Conservation (phyloP, 768 basidiomycete genomes). For the Agrocybe chaxingu region DNA sequence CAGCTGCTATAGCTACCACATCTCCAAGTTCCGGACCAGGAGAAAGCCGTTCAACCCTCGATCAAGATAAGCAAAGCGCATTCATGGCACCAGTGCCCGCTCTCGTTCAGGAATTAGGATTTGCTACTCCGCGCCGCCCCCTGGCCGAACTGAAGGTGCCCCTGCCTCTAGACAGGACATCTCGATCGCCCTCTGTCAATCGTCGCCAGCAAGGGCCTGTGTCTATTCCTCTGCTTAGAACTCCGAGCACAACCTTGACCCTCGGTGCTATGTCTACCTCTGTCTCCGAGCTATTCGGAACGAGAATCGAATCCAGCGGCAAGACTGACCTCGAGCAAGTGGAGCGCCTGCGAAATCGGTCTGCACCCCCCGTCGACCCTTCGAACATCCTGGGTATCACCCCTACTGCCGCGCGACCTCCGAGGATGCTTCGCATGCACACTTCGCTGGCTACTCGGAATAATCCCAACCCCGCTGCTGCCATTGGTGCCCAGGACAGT, state of each 20-base stretch:
- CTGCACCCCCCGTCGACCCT: too few species aligned
- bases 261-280: not conserved
- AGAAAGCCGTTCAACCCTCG: not conserved
- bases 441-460: not conserved
- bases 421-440: slow-evolving; percentile 13
- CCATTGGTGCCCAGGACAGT: too few species aligned
- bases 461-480: too few species aligned
- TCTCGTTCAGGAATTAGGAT: too few species aligned
- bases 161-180: not conserved
- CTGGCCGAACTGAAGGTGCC: slow-evolving; percentile 6
- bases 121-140: slow-evolving; percentile 14
- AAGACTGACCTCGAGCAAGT: too few species aligned
- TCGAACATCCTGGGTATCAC: not conserved
- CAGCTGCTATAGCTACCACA: too few species aligned
- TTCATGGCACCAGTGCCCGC: not conserved
- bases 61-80: not conserved
- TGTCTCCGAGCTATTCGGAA: not conserved
- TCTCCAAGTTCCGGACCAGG: not conserved
- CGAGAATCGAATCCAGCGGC: too few species aligned
- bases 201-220: not conserved
- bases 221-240: too few species aligned
- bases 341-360: too few species aligned
- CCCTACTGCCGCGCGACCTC: slow-evolving; percentile 13
- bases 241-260: not conserved
- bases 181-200: not conserved